These are phyloP conservation scores for Urochloa ruziziensis DNA, from an alignment of 176 grass and related monocot genomes.

Conservation along the genomic window DNA sequence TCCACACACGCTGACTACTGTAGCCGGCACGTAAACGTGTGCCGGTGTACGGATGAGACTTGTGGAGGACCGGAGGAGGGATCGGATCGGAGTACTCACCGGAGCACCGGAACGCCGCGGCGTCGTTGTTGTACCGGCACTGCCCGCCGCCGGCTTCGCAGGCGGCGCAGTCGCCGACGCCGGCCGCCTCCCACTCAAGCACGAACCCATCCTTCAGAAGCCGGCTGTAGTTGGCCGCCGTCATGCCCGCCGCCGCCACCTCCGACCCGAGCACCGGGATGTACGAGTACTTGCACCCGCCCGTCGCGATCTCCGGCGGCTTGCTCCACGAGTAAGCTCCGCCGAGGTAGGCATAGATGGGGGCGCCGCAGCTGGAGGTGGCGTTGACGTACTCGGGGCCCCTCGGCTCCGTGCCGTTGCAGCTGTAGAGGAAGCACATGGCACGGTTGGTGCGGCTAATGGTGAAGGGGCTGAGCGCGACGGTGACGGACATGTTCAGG, in stretches of 20 bases:
- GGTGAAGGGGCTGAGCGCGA: conserved; percentile 26
- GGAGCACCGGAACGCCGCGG: conserved; percentile 38
- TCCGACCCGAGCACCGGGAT: conserved; percentile 38
- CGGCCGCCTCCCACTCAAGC: conserved; percentile 24
- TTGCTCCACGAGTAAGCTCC: neutral
- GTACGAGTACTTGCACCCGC: neutral
- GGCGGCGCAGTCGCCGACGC: neutral
- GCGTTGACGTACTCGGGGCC: neutral
- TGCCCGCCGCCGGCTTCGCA: conserved; percentile 28
- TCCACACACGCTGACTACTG: neutral
- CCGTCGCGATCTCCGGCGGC: neutral
- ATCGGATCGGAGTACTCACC: too few relatives aligned
- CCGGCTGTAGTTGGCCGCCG: conserved; percentile 20
- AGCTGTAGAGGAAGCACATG: conserved; percentile 51
- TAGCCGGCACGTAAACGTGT: neutral
- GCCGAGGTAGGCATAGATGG: conserved; percentile 15
- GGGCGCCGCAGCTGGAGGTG: rapidly evolving
- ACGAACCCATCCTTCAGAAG: conserved; percentile 46
- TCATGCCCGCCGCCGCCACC: neutral
- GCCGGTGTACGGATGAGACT: neutral
- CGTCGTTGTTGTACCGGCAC: conserved; percentile 39
- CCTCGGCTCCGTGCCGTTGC: neutral
- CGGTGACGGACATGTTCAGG: conserved; percentile 43
- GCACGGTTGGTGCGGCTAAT: conserved; percentile 17
- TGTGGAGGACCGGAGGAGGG: neutral